Base-by-base conservation (phyloP, 305 asterid species). In the Fraxinus platypoda region DNA sequence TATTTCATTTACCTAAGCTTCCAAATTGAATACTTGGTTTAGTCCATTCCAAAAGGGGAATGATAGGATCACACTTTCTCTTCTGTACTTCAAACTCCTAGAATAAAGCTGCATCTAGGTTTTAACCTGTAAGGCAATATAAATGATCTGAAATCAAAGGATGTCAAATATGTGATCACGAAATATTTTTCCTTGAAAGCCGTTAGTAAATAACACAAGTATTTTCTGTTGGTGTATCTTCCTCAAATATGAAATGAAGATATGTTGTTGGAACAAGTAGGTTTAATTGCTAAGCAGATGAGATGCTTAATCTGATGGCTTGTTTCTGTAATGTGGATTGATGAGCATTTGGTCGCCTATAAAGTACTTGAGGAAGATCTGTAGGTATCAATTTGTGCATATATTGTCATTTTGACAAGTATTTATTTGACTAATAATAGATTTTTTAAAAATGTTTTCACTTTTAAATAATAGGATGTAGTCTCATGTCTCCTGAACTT, bases 91-190 rank as follows among this genome's bases (percentile, higher is more conserved):
- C 49, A 72, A 59, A 68, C 74, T 34, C 49, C 41, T 31, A n/a
- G 49, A 6, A n/a, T 49, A n/a, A 72, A 72, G 23, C 49, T n/a
- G 28, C 49, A 72, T 72, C 38, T 72, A 34, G 76, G 30, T 34
- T 34, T 72, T 72, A n/a, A 72, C 49, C 76, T 72, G 25, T 38
- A 72, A 33, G 25, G 46, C 28, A 31, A 34, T 72, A 38, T 31
- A 33, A 72, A 72, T 33, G 49, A 72, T 19, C 76, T 33, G 49
- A 68, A 68, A 68, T 68, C 74, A 13, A 68, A 68, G 74, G 74
- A 68, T 26, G 74, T 6, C 37, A 5, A 31, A 72, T 34, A 72
- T 17, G 25, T 72, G 49, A 41, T 72, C 26, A n/a, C 2, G 15
- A 70, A 70, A 70, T n/a, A 17, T 15, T 72, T 72, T n/a, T 28